phyloP scores from a whole-genome alignment of 1,139 yeast species.

The Geotrichum cucujoidarum region DNA sequence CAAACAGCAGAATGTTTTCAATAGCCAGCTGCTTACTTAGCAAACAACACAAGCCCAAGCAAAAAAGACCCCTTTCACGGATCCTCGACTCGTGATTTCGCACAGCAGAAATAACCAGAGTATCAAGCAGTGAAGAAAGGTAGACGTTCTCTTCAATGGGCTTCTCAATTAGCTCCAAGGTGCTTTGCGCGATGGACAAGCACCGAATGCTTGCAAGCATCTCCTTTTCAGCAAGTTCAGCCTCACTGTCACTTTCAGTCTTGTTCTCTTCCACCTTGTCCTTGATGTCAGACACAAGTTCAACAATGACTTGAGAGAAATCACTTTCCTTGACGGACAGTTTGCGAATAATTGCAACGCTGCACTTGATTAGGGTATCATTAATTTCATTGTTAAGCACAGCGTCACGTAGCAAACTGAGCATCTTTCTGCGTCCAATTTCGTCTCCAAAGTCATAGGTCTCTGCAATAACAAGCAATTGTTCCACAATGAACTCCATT shows the following conservation, averaged over 20 bases:
- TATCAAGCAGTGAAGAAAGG: conserved; percentile 66
- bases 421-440: conserved; percentile 78
- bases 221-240: conserved; percentile 18
- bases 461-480: conserved; percentile 61
- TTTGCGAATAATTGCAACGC: conserved; percentile 62
- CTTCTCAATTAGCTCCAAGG: conserved; percentile 62
- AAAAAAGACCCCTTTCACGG: conserved; percentile 64
- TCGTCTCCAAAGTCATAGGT: conserved; percentile 87
- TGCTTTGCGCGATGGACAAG: conserved; percentile 62
- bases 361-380: conserved; percentile 51
- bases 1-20: conserved; percentile 50
- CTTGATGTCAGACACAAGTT: conserved; percentile 76
- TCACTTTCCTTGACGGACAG: conserved; percentile 77
- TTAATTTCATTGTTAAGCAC: conserved; percentile 40
- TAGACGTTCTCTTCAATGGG: conserved; percentile 64
- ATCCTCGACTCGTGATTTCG: conserved; percentile 55
- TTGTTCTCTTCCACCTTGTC: conserved; percentile 50
- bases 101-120: conserved; percentile 80
- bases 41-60: conserved; percentile 76
- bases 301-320: conserved; percentile 79
- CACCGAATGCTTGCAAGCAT: conserved; percentile 52
- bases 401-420: conserved; percentile 56
- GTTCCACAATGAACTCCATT: conserved; percentile 70
- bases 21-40: conserved; percentile 60
- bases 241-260: conserved; percentile 22